phyloP scores from a whole-genome alignment of 2,329 filamentous ascomycete species.

The Fusarium guadeloupense region DNA sequence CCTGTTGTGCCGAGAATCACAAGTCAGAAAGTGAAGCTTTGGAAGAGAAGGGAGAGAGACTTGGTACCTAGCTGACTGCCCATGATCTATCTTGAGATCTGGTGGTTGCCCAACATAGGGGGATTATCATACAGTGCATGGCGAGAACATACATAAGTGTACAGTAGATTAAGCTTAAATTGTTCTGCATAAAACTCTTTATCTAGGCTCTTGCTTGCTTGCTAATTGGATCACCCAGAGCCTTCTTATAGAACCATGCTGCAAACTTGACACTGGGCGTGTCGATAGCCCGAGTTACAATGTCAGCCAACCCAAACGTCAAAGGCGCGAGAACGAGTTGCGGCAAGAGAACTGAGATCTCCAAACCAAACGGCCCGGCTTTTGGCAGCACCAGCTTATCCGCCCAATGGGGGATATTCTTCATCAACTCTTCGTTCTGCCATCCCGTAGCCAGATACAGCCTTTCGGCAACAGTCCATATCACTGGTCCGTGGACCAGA shows the following conservation, averaged over 20 bases:
- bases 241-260: conserved; percentile 64
- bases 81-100: not conserved
- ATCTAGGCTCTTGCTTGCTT: conserved; percentile 32
- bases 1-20: conserved; percentile 9
- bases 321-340: conserved; percentile 69
- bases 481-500: conserved; percentile 69
- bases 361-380: conserved; percentile 67
- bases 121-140: not conserved
- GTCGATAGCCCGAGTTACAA: conserved; percentile 65
- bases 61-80: not conserved
- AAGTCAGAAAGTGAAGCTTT: not conserved
- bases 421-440: conserved; percentile 56
- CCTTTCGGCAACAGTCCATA: conserved; percentile 68
- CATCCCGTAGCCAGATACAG: conserved; percentile 71
- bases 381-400: conserved; percentile 64
- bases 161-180: conserved; percentile 24
- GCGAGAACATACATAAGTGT: not conserved
- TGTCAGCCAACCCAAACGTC: conserved; percentile 66
- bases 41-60: not conserved
- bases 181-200: conserved; percentile 1
- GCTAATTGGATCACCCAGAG: conserved; percentile 40
- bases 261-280: conserved; percentile 68
- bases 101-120: not conserved
- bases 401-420: conserved; percentile 65
- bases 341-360: conserved; percentile 66